Conservation (phyloP, 805 yeast species). For the Pichia rugopelliculosa region DNA sequence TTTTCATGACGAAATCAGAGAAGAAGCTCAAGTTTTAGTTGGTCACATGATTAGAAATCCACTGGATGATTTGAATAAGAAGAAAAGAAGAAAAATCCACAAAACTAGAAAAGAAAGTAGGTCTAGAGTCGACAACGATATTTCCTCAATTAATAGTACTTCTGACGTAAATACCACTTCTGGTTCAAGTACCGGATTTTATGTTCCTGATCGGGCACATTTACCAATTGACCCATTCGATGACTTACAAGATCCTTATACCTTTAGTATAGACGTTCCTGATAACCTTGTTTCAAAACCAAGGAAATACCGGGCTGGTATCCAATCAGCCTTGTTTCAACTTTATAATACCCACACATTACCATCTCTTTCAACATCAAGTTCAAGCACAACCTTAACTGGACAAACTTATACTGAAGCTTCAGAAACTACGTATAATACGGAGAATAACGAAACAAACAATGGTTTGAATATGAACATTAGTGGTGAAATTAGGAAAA, state of each 20-base stretch:
- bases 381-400: background rate
- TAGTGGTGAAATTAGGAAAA: conserved; percentile 3
- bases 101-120: no score
- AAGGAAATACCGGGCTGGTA: conserved; percentile 73
- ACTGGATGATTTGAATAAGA: conserved; percentile 20
- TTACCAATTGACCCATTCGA: conserved; percentile 19
- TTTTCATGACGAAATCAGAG: conserved; percentile 33
- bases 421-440: background rate
- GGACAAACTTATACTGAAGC: background rate
- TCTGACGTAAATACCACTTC: background rate
- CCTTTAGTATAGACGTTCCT: conserved; percentile 37
- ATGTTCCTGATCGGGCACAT: conserved; percentile 8
- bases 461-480: conserved; percentile 4
- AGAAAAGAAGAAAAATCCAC: background rate
- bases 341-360: conserved; percentile 42
- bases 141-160: background rate
- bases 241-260: conserved; percentile 17
- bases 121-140: background rate
- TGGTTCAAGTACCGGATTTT: background rate
- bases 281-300: conserved; percentile 39
- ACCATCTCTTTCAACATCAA: conserved; percentile 22
- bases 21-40: conserved; percentile 51
- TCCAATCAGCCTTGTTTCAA: conserved; percentile 66
- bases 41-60: conserved; percentile 11
- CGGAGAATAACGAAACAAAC: background rate